These are phyloP conservation scores for Picea glauca DNA, from an alignment of 75 land plant species.

Conservation along the genomic window DNA sequence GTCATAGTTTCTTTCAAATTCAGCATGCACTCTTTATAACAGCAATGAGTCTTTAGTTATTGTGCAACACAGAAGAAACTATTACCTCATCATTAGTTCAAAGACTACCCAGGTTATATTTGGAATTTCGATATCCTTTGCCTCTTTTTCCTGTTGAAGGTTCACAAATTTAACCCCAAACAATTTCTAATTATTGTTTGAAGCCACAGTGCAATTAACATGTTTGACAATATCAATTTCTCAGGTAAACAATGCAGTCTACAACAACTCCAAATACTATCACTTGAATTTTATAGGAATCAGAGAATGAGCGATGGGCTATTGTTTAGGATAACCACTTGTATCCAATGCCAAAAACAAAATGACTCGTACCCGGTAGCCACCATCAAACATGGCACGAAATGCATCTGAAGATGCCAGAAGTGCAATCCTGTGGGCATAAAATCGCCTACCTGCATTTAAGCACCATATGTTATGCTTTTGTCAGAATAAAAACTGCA, in stretches of 20 bases:
- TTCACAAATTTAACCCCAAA: too few relatives aligned
- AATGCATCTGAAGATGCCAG: slow-evolving; percentile 98
- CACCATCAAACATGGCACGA: slow-evolving; percentile 99
- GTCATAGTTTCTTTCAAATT: too few relatives aligned
- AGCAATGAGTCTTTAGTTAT: background rate
- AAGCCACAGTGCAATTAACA: too few relatives aligned
- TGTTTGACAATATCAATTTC: too few relatives aligned
- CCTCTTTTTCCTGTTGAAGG: slow-evolving; percentile 66
- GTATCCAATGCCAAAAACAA: background rate
- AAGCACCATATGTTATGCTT: background rate
- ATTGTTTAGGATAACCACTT: background rate
- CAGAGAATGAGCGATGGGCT: background rate
- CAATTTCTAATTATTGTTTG: too few relatives aligned
- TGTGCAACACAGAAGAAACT: background rate
- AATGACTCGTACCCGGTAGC: slow-evolving; percentile 70
- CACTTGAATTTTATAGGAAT: background rate
- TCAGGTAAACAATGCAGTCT: too few relatives aligned
- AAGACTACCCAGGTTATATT: slow-evolving; percentile 97
- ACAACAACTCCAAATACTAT: too few relatives aligned
- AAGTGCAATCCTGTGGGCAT: slow-evolving; percentile 87
- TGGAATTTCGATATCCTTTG: slow-evolving; percentile 63
- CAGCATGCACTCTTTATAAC: too few relatives aligned
- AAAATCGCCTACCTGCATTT: slow-evolving; percentile 67
- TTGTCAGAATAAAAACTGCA: background rate
- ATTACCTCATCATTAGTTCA: slow-evolving; percentile 99